phyloP scores from a whole-genome alignment of 257 asterid species.

The Gynochthodes officinalis region DNA sequence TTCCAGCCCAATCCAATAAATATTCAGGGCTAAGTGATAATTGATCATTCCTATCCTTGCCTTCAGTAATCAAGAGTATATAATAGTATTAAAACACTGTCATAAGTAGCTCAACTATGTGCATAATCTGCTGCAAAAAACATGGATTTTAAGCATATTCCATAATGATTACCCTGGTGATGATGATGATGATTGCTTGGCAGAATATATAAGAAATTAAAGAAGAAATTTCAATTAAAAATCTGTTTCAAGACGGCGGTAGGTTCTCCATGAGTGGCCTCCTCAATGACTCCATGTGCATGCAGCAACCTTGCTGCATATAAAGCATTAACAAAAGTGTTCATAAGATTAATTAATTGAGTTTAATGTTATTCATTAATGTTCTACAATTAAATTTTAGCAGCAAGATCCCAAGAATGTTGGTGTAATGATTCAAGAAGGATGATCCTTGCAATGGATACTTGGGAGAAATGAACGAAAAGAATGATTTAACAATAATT shows the following conservation, averaged over 20 bases:
- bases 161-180: slow-evolving; percentile 11
- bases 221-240: neutral
- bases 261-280: neutral
- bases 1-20: too few species aligned
- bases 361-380: neutral
- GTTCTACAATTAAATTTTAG: slow-evolving; percentile 2
- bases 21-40: too few species aligned
- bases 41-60: too few species aligned
- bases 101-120: neutral
- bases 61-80: too few species aligned
- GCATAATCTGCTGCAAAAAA: slow-evolving; percentile 9
- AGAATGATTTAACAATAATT: too few species aligned
- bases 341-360: neutral
- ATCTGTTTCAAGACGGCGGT: slow-evolving; percentile 4
- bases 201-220: too few species aligned
- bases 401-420: neutral
- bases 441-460: too few species aligned
- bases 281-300: slow-evolving; percentile 21
- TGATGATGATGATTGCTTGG: neutral
- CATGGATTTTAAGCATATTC: slow-evolving; percentile 16
- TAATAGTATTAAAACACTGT: too few species aligned
- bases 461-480: too few species aligned
- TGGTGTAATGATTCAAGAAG: too few species aligned
- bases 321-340: neutral
- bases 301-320: slow-evolving; percentile 14